Conservation (phyloP, 805 yeast species). For the Lipomyces spencermartinsiae region DNA sequence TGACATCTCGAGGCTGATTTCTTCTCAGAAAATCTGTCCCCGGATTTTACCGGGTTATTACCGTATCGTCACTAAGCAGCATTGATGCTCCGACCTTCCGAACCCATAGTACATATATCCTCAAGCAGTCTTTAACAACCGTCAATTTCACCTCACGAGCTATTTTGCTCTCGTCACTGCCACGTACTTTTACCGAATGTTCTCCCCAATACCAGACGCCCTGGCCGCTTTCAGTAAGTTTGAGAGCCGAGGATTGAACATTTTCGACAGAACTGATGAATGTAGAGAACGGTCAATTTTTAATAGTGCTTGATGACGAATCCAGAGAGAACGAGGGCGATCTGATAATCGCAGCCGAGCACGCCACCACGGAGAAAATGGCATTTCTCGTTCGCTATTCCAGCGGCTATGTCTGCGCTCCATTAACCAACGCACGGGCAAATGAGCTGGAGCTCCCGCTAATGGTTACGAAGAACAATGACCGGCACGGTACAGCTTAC, state of each 20-base stretch:
- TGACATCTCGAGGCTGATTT: background rate
- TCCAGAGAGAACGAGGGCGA: constrained; percentile 98
- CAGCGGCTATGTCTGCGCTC: constrained; percentile 91
- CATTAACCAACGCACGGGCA: constrained; percentile 77
- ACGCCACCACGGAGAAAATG: constrained; percentile 81
- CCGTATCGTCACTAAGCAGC: background rate
- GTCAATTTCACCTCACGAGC: background rate
- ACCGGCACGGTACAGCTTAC: constrained; percentile 96
- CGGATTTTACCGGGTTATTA: background rate
- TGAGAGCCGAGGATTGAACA: background rate
- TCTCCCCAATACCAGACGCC: constrained; percentile 70
- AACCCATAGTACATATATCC: background rate
- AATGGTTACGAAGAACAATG: constrained; percentile 69
- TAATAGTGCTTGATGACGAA: constrained; percentile 97
- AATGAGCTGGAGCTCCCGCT: constrained; percentile 80
- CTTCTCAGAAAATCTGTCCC: background rate
- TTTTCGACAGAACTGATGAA: background rate
- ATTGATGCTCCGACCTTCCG: background rate
- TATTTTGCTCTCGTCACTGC: background rate
- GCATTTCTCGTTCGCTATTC: constrained; percentile 83
- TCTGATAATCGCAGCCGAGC: constrained; percentile 88
- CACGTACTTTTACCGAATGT: constrained; percentile 40
- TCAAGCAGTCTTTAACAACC: background rate
- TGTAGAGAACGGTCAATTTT: constrained; percentile 73
- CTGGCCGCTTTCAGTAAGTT: constrained; percentile 66